Conservation (phyloP, 2,329 filamentous ascomycete genomes). For the Fusarium sp. region DNA sequence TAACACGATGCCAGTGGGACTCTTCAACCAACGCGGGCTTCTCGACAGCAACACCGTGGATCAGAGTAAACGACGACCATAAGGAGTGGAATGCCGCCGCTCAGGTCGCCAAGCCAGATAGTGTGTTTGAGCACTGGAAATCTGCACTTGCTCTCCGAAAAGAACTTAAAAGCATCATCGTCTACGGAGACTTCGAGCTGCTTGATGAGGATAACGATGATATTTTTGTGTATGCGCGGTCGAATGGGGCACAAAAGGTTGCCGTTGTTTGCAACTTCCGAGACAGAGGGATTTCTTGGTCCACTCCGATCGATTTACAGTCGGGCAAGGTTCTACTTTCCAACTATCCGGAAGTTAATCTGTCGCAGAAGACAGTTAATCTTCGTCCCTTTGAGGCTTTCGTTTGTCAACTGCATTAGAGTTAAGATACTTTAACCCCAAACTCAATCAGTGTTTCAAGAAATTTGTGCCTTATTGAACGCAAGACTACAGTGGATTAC, state of each 20-base stretch:
- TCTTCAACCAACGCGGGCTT: conserved; percentile 29
- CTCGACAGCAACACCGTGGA: conserved; percentile 27
- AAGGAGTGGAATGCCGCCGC: conserved; percentile 24
- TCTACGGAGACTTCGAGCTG: conserved; percentile 37
- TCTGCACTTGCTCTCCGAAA: conserved; percentile 17
- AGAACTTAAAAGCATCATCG: not conserved
- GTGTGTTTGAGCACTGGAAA: conserved; percentile 34
- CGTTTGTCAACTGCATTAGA: not conserved
- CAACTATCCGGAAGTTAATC: conserved; percentile 11
- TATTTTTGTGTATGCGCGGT: conserved; percentile 30
- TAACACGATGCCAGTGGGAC: conserved; percentile 22
- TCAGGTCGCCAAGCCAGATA: conserved; percentile 1
- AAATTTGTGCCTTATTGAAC: fast-evolving
- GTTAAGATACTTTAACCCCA: not conserved
- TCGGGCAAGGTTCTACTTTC: conserved; percentile 12
- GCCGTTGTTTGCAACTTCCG: conserved; percentile 27
- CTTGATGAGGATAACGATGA: conserved; percentile 12
- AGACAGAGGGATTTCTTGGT: conserved; percentile 11
- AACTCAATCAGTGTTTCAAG: too few relatives aligned
- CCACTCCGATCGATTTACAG: not conserved
- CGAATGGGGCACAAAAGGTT: not conserved
- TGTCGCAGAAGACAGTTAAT: not conserved
- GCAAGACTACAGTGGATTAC: not conserved
- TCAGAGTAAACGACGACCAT: conserved; percentile 36
- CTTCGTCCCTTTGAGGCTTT: conserved; percentile 33